Percentiles rank a stretch among this genome's conserved stretches.
These are phyloP conservation scores for Dryas alaskensis DNA, from an alignment of 306 rosid species.

Conservation along the genomic window DNA sequence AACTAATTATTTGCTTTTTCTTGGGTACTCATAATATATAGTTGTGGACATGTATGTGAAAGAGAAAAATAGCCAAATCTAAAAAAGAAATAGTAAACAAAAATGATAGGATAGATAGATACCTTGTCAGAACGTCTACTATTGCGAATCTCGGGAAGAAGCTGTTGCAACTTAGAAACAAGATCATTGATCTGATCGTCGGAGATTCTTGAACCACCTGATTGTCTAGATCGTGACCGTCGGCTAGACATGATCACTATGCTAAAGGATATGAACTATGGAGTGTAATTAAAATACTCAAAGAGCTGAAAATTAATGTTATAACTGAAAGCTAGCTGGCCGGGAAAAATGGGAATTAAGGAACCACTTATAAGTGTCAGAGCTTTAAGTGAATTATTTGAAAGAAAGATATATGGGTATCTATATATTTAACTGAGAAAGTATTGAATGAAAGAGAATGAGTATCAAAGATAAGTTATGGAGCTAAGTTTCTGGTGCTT, in stretches of 20 bases:
- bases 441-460: background rate
- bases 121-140: conserved; percentile 80
- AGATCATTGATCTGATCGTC: conserved; percentile 98
- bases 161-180: conserved; percentile 88
- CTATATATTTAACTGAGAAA: background rate
- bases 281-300: background rate
- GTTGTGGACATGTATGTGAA: background rate
- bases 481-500: conserved; percentile 18
- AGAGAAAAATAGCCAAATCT: background rate
- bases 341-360: conserved; percentile 11
- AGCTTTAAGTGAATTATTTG: background rate
- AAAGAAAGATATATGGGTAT: background rate
- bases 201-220: conserved; percentile 68
- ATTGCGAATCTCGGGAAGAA: conserved; percentile 90
- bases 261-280: background rate
- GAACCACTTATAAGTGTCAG: background rate
- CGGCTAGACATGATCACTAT: conserved; percentile 49
- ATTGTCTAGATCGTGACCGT: conserved; percentile 72
- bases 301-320: background rate
- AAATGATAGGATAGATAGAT: background rate
- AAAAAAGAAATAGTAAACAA: no score
- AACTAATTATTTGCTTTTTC: no score
- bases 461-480: conserved; percentile 13
- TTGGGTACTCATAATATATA: no score
- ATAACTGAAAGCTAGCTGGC: background rate